phyloP scores from a whole-genome alignment of 2,329 filamentous ascomycete species.

The Cytospora mali region DNA sequence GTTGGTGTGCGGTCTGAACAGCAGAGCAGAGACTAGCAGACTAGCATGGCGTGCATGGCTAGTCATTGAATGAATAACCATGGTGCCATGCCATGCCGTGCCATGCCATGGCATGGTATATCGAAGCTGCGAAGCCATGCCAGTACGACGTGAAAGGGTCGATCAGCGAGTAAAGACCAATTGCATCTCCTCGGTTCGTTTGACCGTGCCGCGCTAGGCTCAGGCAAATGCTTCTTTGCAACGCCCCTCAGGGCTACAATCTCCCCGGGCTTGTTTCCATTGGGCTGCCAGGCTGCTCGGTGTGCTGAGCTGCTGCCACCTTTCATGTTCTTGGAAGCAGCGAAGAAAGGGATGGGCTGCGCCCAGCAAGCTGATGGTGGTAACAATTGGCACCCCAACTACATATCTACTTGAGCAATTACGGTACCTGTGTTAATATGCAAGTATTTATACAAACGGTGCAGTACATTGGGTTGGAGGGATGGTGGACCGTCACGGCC shows the following conservation, averaged over 20 bases:
- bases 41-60: too few species aligned
- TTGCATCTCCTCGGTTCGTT: conserved; percentile 14
- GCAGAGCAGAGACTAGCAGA: background rate
- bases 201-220: conserved; percentile 27
- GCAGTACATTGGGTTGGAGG: background rate
- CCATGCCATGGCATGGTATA: background rate
- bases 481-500: background rate
- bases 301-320: background rate
- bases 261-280: too few species aligned
- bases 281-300: background rate
- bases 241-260: background rate
- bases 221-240: conserved; percentile 9
- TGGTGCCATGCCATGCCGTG: too few species aligned
- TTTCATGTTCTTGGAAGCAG: background rate
- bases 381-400: background rate
- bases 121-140: conserved; percentile 2
- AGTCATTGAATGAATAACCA: too few species aligned
- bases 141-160: conserved; percentile 11
- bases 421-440: too few species aligned
- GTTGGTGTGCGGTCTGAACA: background rate
- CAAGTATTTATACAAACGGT: background rate
- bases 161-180: conserved; percentile 27
- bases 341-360: background rate
- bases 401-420: too few species aligned
- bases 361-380: background rate